Conservation (phyloP, 805 yeast genomes). For the Maudiozyma saulgeensis region DNA sequence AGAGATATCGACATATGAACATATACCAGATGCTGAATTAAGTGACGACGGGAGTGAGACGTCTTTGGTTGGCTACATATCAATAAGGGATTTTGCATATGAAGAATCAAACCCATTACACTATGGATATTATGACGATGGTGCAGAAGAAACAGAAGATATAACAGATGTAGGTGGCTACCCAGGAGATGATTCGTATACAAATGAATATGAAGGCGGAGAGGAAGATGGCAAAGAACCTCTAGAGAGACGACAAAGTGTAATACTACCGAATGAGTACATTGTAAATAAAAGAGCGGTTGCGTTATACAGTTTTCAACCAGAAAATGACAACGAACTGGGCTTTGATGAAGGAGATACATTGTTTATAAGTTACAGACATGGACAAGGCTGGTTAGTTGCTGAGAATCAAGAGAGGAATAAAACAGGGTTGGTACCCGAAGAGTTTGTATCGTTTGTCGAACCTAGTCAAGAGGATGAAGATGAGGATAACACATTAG, state of each 20-base stretch:
- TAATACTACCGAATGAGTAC: slow-evolving; percentile 28
- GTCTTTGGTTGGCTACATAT: slow-evolving; percentile 29
- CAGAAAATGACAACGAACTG: slow-evolving; percentile 92
- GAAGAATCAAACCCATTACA: slow-evolving; percentile 58
- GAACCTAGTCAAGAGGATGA: slow-evolving; percentile 15
- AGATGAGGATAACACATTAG: slow-evolving; percentile 17
- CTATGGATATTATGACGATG: slow-evolving; percentile 42
- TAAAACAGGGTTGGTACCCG: slow-evolving; percentile 83
- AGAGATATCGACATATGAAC: background rate
- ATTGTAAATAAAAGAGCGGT: slow-evolving; percentile 52
- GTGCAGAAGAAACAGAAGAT: slow-evolving; percentile 7
- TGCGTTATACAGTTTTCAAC: slow-evolving; percentile 80
- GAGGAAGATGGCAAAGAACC: slow-evolving; percentile 12
- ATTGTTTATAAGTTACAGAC: slow-evolving; percentile 78
- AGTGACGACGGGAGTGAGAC: slow-evolving; percentile 2
- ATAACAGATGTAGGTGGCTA: background rate
- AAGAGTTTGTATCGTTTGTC: slow-evolving; percentile 69
- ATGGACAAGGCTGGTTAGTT: slow-evolving; percentile 98
- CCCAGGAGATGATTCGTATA: background rate
- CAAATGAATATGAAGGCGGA: slow-evolving; percentile 6
- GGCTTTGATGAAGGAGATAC: slow-evolving; percentile 69
- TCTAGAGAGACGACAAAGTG: slow-evolving; percentile 24
- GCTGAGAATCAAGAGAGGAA: slow-evolving; percentile 46
- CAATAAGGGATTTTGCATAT: slow-evolving; percentile 79
- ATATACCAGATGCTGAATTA: background rate